Base-by-base conservation (phyloP, 2,329 filamentous ascomycete species). In the Emergomyces pasteurianus region DNA sequence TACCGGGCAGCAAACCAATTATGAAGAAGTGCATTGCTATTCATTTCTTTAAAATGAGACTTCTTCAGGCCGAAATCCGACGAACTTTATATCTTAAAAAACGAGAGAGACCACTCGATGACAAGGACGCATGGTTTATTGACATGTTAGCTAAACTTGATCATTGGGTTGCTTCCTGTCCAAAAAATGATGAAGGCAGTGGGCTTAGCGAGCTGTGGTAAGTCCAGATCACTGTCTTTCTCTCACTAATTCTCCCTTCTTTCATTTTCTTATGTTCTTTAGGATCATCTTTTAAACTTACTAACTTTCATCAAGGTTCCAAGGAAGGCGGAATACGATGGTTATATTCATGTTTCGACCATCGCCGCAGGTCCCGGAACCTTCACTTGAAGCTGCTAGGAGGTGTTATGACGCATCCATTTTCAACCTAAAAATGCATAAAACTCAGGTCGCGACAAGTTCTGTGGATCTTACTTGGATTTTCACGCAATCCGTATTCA, bases 391-490 rank as follows among this genome's bases (percentile, higher is more conserved):
- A n/a, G 90, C 92, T 0, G 92, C 92, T 1, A 77, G 83, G 38
- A 86, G 85, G 66, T 97, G 92, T 71, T 96, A 88, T 69, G 86
- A 94, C 53, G 91, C 90, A 47, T 86, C 90, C 54, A 81, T 86
- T 12, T 89, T 85, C 73, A 92, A 96, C 70, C 89, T 96, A 67
- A 82, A 86, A 65, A 84, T 92, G 71, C 87, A 91, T 52, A 85
- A 84, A 70, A 86, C 88, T 68, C 91, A 96, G 72, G 87, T 96
- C 69, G 83, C 87, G 65, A 85, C 82, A 18, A 82, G 83, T 16
- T 86, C 85, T 26, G 84, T 94, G 12, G 92, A 96, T 70, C 80
- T 96, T 63, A 96, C 92, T 0, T 97, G 92, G 92, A 87, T 96
- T 50, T 96, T 96, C 69, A 84, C 95, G 0, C 82, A 96, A 62